These are phyloP conservation scores for Garcia nutans DNA, from an alignment of 345 rosid species.

Conservation along the genomic window DNA sequence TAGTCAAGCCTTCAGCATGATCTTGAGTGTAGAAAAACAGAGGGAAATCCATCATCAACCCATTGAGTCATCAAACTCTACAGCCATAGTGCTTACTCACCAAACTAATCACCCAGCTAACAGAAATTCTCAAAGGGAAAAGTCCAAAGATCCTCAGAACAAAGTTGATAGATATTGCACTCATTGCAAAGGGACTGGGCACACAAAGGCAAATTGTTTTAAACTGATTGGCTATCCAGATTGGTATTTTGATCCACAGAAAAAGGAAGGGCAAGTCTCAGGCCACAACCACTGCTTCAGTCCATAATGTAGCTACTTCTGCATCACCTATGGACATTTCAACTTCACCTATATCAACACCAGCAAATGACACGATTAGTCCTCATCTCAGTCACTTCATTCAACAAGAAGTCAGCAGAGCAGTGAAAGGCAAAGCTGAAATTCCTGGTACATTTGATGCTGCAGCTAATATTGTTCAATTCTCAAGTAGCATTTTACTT, in stretches of 20 bases:
- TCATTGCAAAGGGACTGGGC: not conserved
- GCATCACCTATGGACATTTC: not conserved
- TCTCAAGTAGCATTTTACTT: not conserved
- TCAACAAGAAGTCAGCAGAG: not conserved
- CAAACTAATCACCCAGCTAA: not conserved
- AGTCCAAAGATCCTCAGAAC: not conserved
- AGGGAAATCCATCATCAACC: not conserved
- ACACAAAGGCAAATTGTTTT: too few species aligned
- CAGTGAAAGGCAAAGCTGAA: not conserved
- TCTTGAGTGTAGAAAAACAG: not conserved
- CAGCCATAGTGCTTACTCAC: not conserved
- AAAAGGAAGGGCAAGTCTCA: not conserved
- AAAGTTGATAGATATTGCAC: not conserved
- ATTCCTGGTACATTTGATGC: not conserved
- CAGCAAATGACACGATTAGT: not conserved
- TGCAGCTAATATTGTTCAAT: not conserved
- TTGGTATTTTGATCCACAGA: not conserved
- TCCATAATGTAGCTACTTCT: not conserved
- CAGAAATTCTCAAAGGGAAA: not conserved
- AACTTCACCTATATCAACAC: not conserved
- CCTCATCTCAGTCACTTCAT: not conserved
- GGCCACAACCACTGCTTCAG: not conserved
- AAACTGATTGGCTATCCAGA: not conserved
- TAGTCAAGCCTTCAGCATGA: not conserved
- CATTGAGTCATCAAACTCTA: not conserved